Base-by-base conservation (phyloP, 2,329 filamentous ascomycete species). In the Fusarium pseudocircinatum region DNA sequence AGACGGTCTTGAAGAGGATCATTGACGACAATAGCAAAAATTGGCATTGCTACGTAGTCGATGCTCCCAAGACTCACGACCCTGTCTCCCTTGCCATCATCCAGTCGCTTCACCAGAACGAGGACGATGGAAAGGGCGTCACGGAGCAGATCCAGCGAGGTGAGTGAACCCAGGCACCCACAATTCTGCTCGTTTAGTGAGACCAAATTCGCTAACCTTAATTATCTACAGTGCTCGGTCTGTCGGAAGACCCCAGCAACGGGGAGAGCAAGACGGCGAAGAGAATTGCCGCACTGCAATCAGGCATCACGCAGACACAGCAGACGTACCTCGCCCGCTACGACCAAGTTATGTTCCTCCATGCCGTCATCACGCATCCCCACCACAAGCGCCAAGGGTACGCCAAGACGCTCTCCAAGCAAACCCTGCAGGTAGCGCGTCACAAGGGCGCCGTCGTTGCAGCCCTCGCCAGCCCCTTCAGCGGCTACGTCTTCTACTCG, bases 331-430 rank as follows among this genome's bases (percentile, higher is more conserved):
- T 74, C 26, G 58, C 46, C 37, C 67, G 60, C 30, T 43, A 74
- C 39, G 59, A 54, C 24, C 58, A 74, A 28, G n/a, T 74, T 37
- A 65, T 74, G 52, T 74, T 74, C 44, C 63, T 74, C 42, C 71
- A 74, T 72, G 71, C 71, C 71, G 71, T 74, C 71, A 74, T 74
- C 63, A 74, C 71, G 42, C 71, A 74, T 57, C 71, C 71, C 20
- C 71, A 74, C 60, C 68, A 66, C 63, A 74, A 69, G 44, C 71
- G 64, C 40, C 71, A 74, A 50, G 71, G 71, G 14, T 74, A 59
- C 50, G 71, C 71, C 67, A 74, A 74, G 71, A 62, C 65, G 43
- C 71, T 74, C 26, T 60, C 53, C 63, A 74, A 69, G 63, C 67
- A 72, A 59, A 57, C 43, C 43, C 40, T 72, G 63, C 71, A 74